phyloP scores from a whole-genome alignment of 2,329 filamentous ascomycete genomes.

The Xylariaceae sp. region DNA sequence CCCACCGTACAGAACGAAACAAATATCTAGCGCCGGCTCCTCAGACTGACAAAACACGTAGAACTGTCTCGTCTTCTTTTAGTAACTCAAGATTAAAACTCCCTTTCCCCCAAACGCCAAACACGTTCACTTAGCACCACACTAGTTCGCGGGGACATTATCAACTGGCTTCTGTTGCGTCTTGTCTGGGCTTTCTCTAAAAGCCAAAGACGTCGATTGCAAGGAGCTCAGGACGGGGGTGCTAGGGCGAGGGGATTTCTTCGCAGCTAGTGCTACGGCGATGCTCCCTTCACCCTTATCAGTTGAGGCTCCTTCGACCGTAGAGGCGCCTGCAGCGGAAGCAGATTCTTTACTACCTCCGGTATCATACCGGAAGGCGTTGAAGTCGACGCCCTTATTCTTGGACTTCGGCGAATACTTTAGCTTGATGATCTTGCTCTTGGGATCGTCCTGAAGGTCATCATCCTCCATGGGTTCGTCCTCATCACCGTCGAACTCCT shows the following conservation, averaged over 20 bases:
- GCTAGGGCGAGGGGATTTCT: conserved; percentile 25
- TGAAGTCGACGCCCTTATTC: conserved; percentile 33
- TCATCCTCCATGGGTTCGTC: conserved; percentile 54
- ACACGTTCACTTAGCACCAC: background rate
- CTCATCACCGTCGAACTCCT: conserved; percentile 42
- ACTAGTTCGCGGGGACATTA: conserved; percentile 19
- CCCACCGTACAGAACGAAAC: too few relatives aligned
- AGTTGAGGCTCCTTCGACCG: conserved; percentile 6
- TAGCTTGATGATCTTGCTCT: conserved; percentile 74
- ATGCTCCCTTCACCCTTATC: conserved; percentile 32
- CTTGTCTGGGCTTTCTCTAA: conserved; percentile 63
- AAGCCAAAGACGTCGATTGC: conserved; percentile 50
- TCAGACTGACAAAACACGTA: too few relatives aligned
- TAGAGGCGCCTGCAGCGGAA: conserved; percentile 9
- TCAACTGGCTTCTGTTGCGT: conserved; percentile 34
- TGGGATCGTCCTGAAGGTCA: conserved; percentile 43
- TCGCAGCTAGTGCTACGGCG: conserved; percentile 29
- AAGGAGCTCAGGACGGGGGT: conserved; percentile 31
- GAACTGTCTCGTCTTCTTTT: too few relatives aligned
- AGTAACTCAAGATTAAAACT: too few relatives aligned
- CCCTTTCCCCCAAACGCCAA: background rate
- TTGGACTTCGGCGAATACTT: conserved; percentile 40
- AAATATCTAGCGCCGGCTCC: too few relatives aligned
- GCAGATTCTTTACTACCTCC: conserved; percentile 21
- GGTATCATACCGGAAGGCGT: conserved; percentile 30